Base-by-base conservation (phyloP, 768 basidiomycete species). In the Austroboletus eburneus region DNA sequence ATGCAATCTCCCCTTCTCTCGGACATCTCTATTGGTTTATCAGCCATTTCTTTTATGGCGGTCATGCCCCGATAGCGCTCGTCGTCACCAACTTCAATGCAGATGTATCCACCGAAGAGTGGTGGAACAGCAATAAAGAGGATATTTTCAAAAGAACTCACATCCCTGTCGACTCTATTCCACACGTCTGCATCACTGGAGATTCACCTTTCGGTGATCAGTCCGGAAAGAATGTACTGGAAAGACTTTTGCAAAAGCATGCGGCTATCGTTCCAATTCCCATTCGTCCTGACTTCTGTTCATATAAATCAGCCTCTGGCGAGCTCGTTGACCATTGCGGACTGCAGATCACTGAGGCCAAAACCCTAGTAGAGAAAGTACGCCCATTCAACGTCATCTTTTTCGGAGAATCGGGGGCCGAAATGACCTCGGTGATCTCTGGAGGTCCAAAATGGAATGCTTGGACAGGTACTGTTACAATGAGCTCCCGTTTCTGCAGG, bases 21-120 rank as follows among this genome's bases (percentile, higher is more conserved):
- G 43, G 58, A 20, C 52, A 56, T 38, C 69, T 70, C 37, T 71
- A 65, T 56, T 49, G 45, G 35, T 32, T 71, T 4, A 61, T 71
- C 49, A 50, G 54, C 18, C 48, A 69, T 10, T 56, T 69, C 21
- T 65, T 73, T 20, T 73, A 66, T 34, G 54, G 44, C n/a, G 44
- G 55, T 23, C 34, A 50, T 12, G 71, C 70, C 5, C 71, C 68
- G 2, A 57, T 65, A 22, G 57, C 64, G 1, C 36, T 73, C 2
- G 63, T 65, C n/a, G 47, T 70, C 9, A 72, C 67, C 2, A 63
- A 65, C 18, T 53, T 63, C 4, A 70, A 48, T 51, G 57, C n/a
- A n/a, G n/a, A n/a, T n/a, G n/a, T 3, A 2, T 46, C 52, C 2
- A 60, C 61, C 42, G 47, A 61, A 13, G 45, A 43, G 9, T 72